These are phyloP conservation scores for Pyrenophora teres DNA, from an alignment of 2,329 filamentous ascomycete genomes.

Conservation along the genomic window DNA sequence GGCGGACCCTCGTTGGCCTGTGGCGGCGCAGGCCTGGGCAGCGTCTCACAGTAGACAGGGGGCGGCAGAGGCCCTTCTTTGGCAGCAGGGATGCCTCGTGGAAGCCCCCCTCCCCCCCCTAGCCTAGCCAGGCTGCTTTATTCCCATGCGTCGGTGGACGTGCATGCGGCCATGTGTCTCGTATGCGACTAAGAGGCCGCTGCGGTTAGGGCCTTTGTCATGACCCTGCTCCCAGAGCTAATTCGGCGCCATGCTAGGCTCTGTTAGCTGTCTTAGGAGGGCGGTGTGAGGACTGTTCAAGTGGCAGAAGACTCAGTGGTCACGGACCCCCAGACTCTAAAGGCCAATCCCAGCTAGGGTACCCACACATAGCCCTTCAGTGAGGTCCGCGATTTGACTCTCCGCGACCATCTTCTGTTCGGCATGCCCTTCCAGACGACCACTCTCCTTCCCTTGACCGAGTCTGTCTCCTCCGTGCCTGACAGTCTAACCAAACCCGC, in stretches of 20 bases:
- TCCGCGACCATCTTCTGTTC: slow-evolving; percentile 39
- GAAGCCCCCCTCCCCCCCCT: no score
- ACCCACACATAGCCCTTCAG: slow-evolving; percentile 42
- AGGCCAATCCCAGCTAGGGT: slow-evolving; percentile 42
- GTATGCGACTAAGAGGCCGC: slow-evolving; percentile 27
- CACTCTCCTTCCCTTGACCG: slow-evolving; percentile 35
- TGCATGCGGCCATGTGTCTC: slow-evolving; percentile 39
- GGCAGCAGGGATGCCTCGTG: slow-evolving; percentile 41
- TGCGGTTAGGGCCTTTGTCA: slow-evolving; percentile 35
- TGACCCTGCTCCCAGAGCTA: slow-evolving; percentile 28
- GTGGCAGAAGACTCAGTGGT: slow-evolving; percentile 32
- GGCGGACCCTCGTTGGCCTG: slow-evolving; percentile 8
- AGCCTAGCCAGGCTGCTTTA: slow-evolving; percentile 34
- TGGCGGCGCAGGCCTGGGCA: slow-evolving; percentile 19
- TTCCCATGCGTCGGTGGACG: slow-evolving; percentile 32
- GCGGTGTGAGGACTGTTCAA: slow-evolving; percentile 32
- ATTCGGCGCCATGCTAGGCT: slow-evolving; percentile 35
- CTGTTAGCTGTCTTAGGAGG: slow-evolving; percentile 34
- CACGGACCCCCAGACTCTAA: slow-evolving; percentile 27
- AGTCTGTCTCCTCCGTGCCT: slow-evolving; percentile 23
- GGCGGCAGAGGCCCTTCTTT: slow-evolving; percentile 9
- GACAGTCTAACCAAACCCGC: slow-evolving; percentile 13
- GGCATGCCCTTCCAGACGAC: slow-evolving; percentile 42
- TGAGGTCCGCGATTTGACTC: slow-evolving; percentile 35
- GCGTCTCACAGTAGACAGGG: slow-evolving; percentile 17